Evolutionary conservation across 768 basidiomycete species (phyloP).

Genomic region (Mycena albidolilacea): DNA sequence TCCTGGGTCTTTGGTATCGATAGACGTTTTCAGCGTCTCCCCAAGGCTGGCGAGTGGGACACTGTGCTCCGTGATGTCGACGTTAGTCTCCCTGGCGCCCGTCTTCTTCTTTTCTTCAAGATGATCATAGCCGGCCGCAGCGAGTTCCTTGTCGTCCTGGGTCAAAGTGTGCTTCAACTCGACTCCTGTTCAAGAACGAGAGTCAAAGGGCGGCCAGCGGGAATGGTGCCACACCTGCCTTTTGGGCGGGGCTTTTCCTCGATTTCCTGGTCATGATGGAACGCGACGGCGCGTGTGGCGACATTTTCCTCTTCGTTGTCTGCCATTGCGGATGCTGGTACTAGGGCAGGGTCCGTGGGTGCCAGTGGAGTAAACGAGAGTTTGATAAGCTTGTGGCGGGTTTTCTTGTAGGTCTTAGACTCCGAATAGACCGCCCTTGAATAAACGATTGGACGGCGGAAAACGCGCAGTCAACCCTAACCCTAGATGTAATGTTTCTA

Average conservation of each 20-base stretch:
- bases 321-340: slow-evolving; percentile 13
- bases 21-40: slow-evolving; percentile 60
- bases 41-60: slow-evolving; percentile 59
- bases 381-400: background rate
- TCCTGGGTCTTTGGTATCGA: slow-evolving; percentile 68
- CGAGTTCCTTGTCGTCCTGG: slow-evolving; percentile 76
- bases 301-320: slow-evolving; percentile 50
- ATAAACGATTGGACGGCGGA: slow-evolving; percentile 6
- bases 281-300: slow-evolving; percentile 63
- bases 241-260: slow-evolving; percentile 66
- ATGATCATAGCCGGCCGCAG: slow-evolving; percentile 79
- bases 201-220: slow-evolving; percentile 1
- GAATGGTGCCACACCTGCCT: slow-evolving; percentile 50
- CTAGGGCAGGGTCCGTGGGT: slow-evolving; percentile 26
- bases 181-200: slow-evolving; percentile 21
- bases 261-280: slow-evolving; percentile 57
- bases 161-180: slow-evolving; percentile 76
- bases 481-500: background rate
- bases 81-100: slow-evolving; percentile 54
- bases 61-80: slow-evolving; percentile 73
- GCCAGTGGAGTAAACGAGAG: background rate
- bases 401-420: background rate
- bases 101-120: slow-evolving; percentile 62
- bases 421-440: slow-evolving; percentile 8
- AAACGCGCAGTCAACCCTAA: slow-evolving; percentile 6